Evolutionary conservation across 257 asterid genomes (phyloP), one percentile per base, ranked within the genome.

Genomic region (Solanum lycopersicoides): DNA sequence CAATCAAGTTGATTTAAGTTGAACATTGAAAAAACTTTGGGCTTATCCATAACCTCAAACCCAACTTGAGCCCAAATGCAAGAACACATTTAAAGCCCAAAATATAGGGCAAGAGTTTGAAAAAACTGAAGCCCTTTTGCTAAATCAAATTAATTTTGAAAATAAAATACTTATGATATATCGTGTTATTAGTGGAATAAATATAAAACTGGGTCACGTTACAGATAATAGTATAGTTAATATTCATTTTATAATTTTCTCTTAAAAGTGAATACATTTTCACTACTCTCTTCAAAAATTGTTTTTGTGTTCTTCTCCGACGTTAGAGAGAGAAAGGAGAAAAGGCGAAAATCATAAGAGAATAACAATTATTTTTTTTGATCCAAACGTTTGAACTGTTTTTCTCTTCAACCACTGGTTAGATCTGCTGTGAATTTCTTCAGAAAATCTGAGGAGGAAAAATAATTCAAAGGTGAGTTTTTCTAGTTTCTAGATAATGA

Each of bases 281-380:
- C 85, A 80, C 85, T 50, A 30, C 85, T 68, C 85, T 47, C 28
- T 28, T 44, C 15, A 23, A 47, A 80, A 32, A 23, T 47, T 59
- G 28, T 85, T 60, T 85, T 45, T 72, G 50, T 72, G 41, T 66
- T 59, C 28, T 84, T 10, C 32, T 82, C 16, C 65, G 45, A 56
- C 87, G 83, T 86, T 71, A 86, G 79, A 85, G 80, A 83, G 86
- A 83, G 77, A 84, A n/a, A 68, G 75, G 39, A 71, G 44, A 37
- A 73, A 73, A 73, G 80, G 80, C 47, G 30, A 42, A 85, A 69
- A n/a, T 53, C 28, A 28, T 85, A 53, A 28, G 65, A 85, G 82
- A 42, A 71, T 71, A 42, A 68, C 28, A 18, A 84, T 42, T 63
- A 63, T 39, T 39, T n/a, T 39, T 21, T 84, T 65, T 84, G 87